Base-by-base conservation (phyloP, 2,329 filamentous ascomycete genomes). In the Keithomyces neogunnii region DNA sequence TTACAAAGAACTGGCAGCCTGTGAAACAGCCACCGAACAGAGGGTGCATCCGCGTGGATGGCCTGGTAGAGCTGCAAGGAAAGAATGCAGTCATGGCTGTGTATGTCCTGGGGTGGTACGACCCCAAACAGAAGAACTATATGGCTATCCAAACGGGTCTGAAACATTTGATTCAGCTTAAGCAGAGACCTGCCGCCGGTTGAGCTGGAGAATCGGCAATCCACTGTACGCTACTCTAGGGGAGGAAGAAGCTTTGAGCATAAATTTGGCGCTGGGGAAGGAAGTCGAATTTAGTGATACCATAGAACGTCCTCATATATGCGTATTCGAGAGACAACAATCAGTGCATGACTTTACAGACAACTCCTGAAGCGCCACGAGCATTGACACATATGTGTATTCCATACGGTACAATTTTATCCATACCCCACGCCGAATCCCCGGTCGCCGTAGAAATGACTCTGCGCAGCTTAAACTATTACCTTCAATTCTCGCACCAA, bases 31-130 rank as follows among this genome's bases (percentile, higher is more conserved):
- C 69, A 2, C 76, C 77, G 0, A 74, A 72, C 4, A 68, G 74
- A 9, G 81, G 81, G 4, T 74, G 73, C 48, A 67, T 84, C 45
- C 62, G 67, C 2, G 69, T 84, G 1, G 74, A 74, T 13, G 81
- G 81, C 0, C 61, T 81, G 9, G 72, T 84, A 2, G 76, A 82
- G 55, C 52, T 83, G 2, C 67, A 73, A 40, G 70, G 76, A 2
- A 62, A 73, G 2, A 70, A 64, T 28, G 72, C 72, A 1, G 68
- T 68, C 47, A 60, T 82, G 50, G 70, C 73, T 2, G 66, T 82
- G 10, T 75, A 81, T 53, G 77, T 79, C 2, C 53, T 64, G 9
- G 75, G 71, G 2, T 80, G 73, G 63, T 84, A 78, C 63, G 73
- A 84, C 59, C 79, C 80, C 1, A 76, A 79, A 61, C 73, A 71